Evolutionary conservation across 176 grass and related monocot species (phyloP), one percentile per base, ranked within the genome.

Genomic region (Triticum timopheevii): DNA sequence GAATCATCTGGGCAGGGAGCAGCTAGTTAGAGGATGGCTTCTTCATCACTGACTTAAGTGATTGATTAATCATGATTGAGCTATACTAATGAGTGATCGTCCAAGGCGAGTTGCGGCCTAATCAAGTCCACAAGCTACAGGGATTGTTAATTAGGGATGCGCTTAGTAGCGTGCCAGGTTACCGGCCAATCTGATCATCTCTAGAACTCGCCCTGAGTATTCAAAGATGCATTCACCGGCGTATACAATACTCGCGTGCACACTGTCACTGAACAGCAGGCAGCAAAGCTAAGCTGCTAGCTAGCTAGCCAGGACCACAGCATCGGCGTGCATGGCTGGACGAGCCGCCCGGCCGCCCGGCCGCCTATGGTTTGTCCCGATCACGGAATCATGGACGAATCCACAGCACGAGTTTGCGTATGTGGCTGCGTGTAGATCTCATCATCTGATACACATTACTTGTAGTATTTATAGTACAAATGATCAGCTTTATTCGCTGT

Each of bases 131-230:
- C 69, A 20, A 39, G 79, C 28, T 47, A 2, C 27, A 62, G 2
- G 31, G 76, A 81, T 87, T 91, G 35, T 80, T 91, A 87, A 91
- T 87, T 75, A 19, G 49, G 68, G 22, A 75, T 10, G 64, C 33
- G 79, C n/a, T 76, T 82, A 87, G 69, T 80, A 52, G 47, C 69
- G 50, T 24, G 36, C 73, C 30, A 8, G 34, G 7, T 75, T 23
- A 59, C 50, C 68, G 23, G 61, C 77, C 87, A 85, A 56, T 81
- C 86, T 16, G 39, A 77, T 54, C 86, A 42, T 81, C 69, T 77
- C 62, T 25, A 22, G 70, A 88, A 62, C 82, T 88, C 7, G 50
- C 81, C 10, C 13, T 10, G 61, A 22, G 39, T 76, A 77, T 85
- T 65, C 67, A 82, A 85, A 88, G 77, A 69, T 34, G 39, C 62